These are phyloP conservation scores for Trypanosoma theileri DNA, from an alignment of 208 protist species.

Conservation along the genomic window DNA sequence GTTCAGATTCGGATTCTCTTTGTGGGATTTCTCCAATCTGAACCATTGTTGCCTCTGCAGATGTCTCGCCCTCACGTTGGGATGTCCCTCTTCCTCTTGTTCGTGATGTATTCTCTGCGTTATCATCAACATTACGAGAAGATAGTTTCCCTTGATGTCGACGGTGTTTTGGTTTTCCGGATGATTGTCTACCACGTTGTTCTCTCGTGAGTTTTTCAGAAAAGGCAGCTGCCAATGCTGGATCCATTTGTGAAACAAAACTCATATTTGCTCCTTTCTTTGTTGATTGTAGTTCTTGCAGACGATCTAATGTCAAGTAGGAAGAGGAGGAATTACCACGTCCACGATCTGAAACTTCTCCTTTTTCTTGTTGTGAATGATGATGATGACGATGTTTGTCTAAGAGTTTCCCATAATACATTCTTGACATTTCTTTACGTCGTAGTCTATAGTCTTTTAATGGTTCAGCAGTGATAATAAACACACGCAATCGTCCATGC, in stretches of 20 bases:
- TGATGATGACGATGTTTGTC: conserved; percentile 2
- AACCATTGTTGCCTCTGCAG: too few relatives aligned
- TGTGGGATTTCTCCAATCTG: too few relatives aligned
- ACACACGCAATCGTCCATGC: conserved; percentile 65
- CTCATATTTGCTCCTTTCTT: conserved; percentile 7
- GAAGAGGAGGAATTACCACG: conserved; percentile 6
- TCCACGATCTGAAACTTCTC: too few relatives aligned
- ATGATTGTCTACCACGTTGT: background rate
- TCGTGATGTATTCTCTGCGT: too few relatives aligned
- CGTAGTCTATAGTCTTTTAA: conserved; percentile 40
- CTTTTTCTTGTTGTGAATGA: background rate
- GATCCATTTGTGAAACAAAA: conserved; percentile 22
- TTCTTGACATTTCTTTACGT: conserved; percentile 34
- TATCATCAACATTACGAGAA: too few relatives aligned
- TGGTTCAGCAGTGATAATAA: conserved; percentile 60
- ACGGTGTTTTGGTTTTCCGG: background rate
- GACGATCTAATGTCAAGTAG: conserved; percentile 6
- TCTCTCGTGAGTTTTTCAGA: background rate
- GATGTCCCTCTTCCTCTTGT: too few relatives aligned
- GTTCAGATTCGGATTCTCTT: too few relatives aligned
- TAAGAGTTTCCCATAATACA: conserved; percentile 11
- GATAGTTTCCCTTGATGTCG: background rate
- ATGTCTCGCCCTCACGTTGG: too few relatives aligned
- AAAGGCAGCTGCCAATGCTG: background rate
- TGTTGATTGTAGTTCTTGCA: background rate